A percentile compares a stretch with the other conserved stretches of the same genome.
Evolutionary conservation across 2,329 filamentous ascomycete species (phyloP).

Genomic region (Aspergillus thermomutatus): DNA sequence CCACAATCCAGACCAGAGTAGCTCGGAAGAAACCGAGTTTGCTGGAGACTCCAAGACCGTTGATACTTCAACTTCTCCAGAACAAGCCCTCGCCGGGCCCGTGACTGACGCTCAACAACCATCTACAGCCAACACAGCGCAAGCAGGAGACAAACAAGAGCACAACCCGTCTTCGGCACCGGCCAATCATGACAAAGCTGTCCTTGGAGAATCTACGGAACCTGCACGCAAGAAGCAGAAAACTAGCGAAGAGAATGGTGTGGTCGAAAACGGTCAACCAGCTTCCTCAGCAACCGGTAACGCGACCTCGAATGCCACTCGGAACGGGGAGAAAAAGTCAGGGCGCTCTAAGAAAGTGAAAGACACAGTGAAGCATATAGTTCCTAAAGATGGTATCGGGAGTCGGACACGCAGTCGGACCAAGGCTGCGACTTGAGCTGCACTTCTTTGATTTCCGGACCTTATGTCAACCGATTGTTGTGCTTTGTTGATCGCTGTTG

Average conservation of each 20-base stretch:
- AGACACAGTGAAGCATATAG: constrained; percentile 23
- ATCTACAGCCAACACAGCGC: constrained; percentile 8
- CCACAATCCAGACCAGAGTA: constrained; percentile 4
- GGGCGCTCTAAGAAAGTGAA: constrained; percentile 32
- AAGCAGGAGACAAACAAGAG: constrained; percentile 25
- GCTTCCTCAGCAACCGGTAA: constrained; percentile 6
- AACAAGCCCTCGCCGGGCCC: constrained; percentile 3
- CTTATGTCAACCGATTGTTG: no score
- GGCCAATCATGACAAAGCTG: constrained; percentile 7
- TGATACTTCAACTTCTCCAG: constrained; percentile 7
- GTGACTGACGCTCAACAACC: not conserved
- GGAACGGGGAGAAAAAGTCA: constrained; percentile 26
- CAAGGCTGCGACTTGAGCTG: constrained; percentile 21
- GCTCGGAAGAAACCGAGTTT: constrained; percentile 2
- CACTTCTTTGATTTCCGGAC: not conserved
- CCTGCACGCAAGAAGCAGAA: constrained; percentile 37
- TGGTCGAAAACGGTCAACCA: constrained; percentile 14
- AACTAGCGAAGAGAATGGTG: constrained; percentile 10
- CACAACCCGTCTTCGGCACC: constrained; percentile 11
- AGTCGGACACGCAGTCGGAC: constrained; percentile 40
- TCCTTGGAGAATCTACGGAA: constrained; percentile 15
- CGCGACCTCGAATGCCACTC: constrained; percentile 3
- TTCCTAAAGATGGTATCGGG: constrained; percentile 33
- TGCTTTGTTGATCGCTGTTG: no score
- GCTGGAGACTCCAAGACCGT: constrained; percentile 8